Base-by-base conservation (phyloP, 192 early-diverging fungal genomes). In the Geranomyces michiganensis region DNA sequence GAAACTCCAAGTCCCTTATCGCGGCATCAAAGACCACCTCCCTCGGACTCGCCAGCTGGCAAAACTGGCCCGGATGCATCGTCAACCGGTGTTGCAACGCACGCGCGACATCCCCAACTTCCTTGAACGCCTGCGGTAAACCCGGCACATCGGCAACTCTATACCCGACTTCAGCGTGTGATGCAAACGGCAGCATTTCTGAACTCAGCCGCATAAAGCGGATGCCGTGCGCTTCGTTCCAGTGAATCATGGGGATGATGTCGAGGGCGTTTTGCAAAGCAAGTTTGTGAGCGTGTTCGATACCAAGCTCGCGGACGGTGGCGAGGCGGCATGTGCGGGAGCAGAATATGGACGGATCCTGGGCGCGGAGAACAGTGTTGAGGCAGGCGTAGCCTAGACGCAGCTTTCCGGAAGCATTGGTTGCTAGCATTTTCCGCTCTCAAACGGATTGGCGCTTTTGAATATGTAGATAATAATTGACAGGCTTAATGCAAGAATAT, bases 31-130 rank as follows among this genome's bases (percentile, higher is more conserved):
- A 72, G 3, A 84, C 81, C 12, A 64, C 63, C 29, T 32, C 43
- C 12, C 70, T 67, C 41, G 78, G 78, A 32, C 73, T 76, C 31
- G 71, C 81, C 46, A 84, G 41, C 55, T 83, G 83, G 22, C 66
- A 78, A 59, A 72, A 84, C 62, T 85, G 83, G 7, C 83, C 83
- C 27, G 83, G 83, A 72, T 85, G 83, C 62, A 65, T 77, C 8
- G 83, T 85, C 73, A 85, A 51, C 41, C 83, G 73, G 65, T 82
- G 81, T n/a, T 65, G 73, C 61, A 75, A 65, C 63, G 71, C 71
- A n/a, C 62, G 66, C 12, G 81, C 79, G n/a, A 73, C 63, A 3
- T 41, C 68, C 10, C 83, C 83, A 10, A 73, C 62, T 33, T 69
- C 67, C 27, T 67, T 43, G 26, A 85, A 61, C 30, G 69, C 77